These are phyloP conservation scores for Speleostelium caveatum DNA, from an alignment of 78 protist genomes.

Conservation along the genomic window DNA sequence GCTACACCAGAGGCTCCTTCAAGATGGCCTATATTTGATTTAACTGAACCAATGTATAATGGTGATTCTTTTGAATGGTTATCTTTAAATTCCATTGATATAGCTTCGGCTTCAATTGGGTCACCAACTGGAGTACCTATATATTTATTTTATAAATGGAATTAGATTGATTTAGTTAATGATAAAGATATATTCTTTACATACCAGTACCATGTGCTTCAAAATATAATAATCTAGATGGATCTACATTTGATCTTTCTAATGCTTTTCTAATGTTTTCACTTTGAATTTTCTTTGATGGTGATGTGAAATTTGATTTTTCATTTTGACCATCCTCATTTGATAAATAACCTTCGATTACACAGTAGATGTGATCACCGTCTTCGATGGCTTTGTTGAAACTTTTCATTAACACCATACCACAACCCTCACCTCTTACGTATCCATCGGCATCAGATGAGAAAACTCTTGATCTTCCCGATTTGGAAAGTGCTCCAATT, in stretches of 20 bases:
- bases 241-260: background rate
- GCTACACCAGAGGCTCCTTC: constrained; percentile 90
- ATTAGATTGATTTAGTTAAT: no score
- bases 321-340: constrained; percentile 85
- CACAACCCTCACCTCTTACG: constrained; percentile 90
- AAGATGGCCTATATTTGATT: constrained; percentile 87
- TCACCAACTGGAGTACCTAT: constrained; percentile 92
- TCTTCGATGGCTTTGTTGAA: constrained; percentile 12
- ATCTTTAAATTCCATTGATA: constrained; percentile 30
- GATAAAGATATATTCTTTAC: no score
- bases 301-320: constrained; percentile 76
- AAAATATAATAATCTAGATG: constrained; percentile 43
- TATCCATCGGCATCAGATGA: constrained; percentile 92
- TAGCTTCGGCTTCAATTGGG: constrained; percentile 87
- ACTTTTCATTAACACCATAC: constrained; percentile 63
- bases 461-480: constrained; percentile 85
- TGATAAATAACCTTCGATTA: constrained; percentile 45
- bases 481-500: constrained; percentile 69
- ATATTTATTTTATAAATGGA: no score
- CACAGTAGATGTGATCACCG: constrained; percentile 76
- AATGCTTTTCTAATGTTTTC: constrained; percentile 66
- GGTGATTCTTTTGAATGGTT: constrained; percentile 10
- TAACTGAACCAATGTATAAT: constrained; percentile 81
- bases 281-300: constrained; percentile 81
- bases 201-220: constrained; percentile 96